Evolutionary conservation across 768 basidiomycete genomes (phyloP).

Genomic region (Sarcodon sp.): DNA sequence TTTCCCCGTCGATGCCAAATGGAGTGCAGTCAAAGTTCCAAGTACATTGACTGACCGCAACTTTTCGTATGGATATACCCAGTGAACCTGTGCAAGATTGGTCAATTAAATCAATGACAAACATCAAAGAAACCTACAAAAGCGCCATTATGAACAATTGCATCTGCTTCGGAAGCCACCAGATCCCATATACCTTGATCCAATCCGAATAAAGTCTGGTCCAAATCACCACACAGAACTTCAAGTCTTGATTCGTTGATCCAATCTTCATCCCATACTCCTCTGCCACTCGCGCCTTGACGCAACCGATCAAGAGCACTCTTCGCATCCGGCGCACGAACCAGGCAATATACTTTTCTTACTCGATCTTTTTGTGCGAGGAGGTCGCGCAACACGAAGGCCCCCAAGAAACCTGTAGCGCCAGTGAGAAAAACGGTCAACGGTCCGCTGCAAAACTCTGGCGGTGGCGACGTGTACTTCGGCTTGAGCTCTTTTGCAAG

Average conservation of each 20-base stretch:
- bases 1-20: slow-evolving; percentile 61
- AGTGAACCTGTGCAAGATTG: slow-evolving; percentile 60
- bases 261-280: slow-evolving; percentile 88
- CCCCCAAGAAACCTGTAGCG: slow-evolving; percentile 93
- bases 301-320: slow-evolving; percentile 59
- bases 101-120: not conserved
- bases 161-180: slow-evolving; percentile 63
- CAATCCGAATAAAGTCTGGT: slow-evolving; percentile 64
- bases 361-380: slow-evolving; percentile 50
- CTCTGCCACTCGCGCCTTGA: slow-evolving; percentile 62
- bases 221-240: slow-evolving; percentile 77
- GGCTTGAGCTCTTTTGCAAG: slow-evolving; percentile 45
- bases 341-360: slow-evolving; percentile 83
- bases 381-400: slow-evolving; percentile 78
- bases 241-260: slow-evolving; percentile 51
- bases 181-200: slow-evolving; percentile 47
- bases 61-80: slow-evolving; percentile 97
- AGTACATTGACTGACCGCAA: slow-evolving; percentile 89
- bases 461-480: slow-evolving; percentile 48
- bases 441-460: slow-evolving; percentile 36
- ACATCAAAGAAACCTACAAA: slow-evolving; percentile 42
- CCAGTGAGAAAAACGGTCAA: slow-evolving; percentile 91
- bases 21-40: slow-evolving; percentile 73
- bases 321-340: slow-evolving; percentile 54
- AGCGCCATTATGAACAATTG: slow-evolving; percentile 92